Conservation (phyloP, 2,329 filamentous ascomycete species). For the Colletotrichum shisoi region DNA sequence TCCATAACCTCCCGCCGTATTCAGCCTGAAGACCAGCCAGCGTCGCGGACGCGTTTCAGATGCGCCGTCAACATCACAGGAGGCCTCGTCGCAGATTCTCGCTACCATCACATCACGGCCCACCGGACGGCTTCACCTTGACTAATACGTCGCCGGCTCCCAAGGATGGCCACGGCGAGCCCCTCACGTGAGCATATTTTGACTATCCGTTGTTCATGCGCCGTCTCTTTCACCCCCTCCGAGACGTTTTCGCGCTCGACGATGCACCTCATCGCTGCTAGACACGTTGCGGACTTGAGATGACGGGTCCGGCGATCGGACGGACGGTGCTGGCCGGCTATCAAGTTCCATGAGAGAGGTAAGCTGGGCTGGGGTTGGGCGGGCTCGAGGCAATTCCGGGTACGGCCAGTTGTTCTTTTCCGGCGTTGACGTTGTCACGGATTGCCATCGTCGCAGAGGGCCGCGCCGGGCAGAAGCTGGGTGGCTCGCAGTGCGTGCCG, state of each 20-base stretch:
- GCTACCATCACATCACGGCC: constrained; percentile 12
- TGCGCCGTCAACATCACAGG: constrained; percentile 20
- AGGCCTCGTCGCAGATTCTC: constrained; percentile 27
- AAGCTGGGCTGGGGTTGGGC: constrained; percentile 13
- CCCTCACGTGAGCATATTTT: neutral
- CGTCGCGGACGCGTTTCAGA: constrained; percentile 39
- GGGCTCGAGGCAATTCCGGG: constrained; percentile 1
- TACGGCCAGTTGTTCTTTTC: neutral
- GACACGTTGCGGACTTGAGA: constrained; percentile 26
- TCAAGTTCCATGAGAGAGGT: constrained; percentile 17
- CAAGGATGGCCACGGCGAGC: neutral
- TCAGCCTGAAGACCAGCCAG: constrained; percentile 32
- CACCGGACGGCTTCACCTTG: constrained; percentile 9
- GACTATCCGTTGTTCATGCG: constrained; percentile 19
- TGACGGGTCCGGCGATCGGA: constrained; percentile 32
- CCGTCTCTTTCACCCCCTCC: neutral
- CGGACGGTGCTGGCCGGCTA: constrained; percentile 12
- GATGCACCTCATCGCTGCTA: constrained; percentile 6
- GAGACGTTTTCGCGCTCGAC: neutral
- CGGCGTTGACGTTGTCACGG: constrained; percentile 12
- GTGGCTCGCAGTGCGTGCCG: neutral
- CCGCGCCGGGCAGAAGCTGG: constrained; percentile 12
- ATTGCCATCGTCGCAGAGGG: constrained; percentile 8
- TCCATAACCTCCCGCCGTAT: constrained; percentile 11
- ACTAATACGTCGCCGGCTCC: neutral